Base-by-base conservation (phyloP, 345 rosid genomes). In the Aquilaria yunnanensis region DNA sequence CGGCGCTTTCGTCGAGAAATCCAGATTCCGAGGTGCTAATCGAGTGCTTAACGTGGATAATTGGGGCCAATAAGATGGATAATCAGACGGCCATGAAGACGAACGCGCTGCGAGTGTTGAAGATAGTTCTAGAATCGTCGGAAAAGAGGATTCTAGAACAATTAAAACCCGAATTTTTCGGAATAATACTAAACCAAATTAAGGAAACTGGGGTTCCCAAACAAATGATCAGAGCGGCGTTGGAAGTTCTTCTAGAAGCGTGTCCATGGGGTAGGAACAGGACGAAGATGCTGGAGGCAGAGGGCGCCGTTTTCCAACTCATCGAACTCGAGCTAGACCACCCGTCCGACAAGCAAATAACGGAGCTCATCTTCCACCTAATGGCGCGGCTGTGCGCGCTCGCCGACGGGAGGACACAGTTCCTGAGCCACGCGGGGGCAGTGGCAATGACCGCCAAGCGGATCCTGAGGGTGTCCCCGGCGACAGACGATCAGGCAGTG, bases 401-500 rank as follows among this genome's bases (percentile, higher is more conserved):
- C 4, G 85, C 84, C 1, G 82, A 73, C 0, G 87, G 90, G n/a
- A 67, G 87, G 67, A 75, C 45, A 2, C 63, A 72, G 64, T 61
- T 85, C 30, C 60, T 80, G 6, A 34, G 56, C 6, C 87, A 85
- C 29, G 79, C 82, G 0, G 87, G 83, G 1, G 65, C 78, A 14
- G 63, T 78, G 2, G 90, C 87, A 0, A 69, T 85, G 85, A 33
- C 82, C 14, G 52, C 84, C 0, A 82, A 82, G 63, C 70, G 85
- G 62, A 75, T 72, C 2, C 75, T 85, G 2, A 70, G 83, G 66
- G 87, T 85, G 9, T 85, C 90, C 0, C 60, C 85, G 0, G 77
- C 72, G 0, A 75, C 82, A 5, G 90, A 85, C 23, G 85, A 77
- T 45, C 64, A 75, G 37, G 80, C 79, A 0, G 56, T 85, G n/a